Base-by-base conservation (phyloP, 2,329 filamentous ascomycete genomes). In the Plenodomus tracheiphilus region DNA sequence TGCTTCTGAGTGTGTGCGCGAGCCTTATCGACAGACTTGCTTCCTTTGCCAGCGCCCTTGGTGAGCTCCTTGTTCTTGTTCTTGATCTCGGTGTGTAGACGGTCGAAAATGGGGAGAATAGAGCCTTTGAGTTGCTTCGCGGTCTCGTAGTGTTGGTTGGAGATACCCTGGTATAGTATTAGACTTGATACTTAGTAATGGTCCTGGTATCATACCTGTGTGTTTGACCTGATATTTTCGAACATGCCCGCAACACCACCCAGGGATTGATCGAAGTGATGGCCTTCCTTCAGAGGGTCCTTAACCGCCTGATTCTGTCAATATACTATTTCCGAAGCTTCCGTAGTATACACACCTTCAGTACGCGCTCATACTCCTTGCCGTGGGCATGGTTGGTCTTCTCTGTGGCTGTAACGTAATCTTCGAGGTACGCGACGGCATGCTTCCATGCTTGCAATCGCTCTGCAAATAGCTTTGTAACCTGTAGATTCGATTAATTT, bases 361-460 rank as follows among this genome's bases (percentile, higher is more conserved):
- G 76, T 9, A 94, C 86, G 75, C 89, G 93, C 77, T 97, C 92
- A 67, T 96, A 96, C 73, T 97, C 93, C 78, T 96, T 97, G 46
- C 90, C 85, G 62, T 96, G 88, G 10, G 84, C 81, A 68, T 86
- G 87, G 69, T 97, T 87, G 49, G 90, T 80, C 80, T 93, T 97
- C 73, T 96, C 91, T 3, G 91, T 89, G 6, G 88, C 86, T 22
- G 78, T 79, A 65, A 97, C 81, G 72, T 97, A 99, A 43, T 96
- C 91, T 74, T 97, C 91, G 40, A 99, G 81, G 69, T 96, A 93
- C 47, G 81, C 89, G 54, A 91, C 89, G 53, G 92, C 90, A 72
- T 97, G 93, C 73, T 97, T 97, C 91, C 91, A 99, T 39, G 94
- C 94, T 65, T 89, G 88, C 53, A 99, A 81, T 58, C 94, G 85